These are phyloP conservation scores for Amauroascus niger DNA, from an alignment of 2,329 filamentous ascomycete species.

Conservation along the genomic window DNA sequence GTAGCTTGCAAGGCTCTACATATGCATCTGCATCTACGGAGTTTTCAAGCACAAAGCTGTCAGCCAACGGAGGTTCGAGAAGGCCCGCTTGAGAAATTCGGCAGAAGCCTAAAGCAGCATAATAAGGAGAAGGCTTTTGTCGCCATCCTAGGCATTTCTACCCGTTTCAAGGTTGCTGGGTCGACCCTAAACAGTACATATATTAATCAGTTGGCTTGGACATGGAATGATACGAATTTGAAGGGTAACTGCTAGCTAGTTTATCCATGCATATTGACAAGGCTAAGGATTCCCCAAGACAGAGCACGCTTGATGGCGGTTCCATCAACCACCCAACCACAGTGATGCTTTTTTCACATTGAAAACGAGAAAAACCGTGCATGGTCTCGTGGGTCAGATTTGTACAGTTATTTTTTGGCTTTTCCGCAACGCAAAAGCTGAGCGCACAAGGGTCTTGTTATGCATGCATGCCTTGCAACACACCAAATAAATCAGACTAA, in stretches of 20 bases:
- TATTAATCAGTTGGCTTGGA: not conserved
- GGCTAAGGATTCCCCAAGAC: not conserved
- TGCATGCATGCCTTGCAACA: not conserved
- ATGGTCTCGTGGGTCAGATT: not conserved
- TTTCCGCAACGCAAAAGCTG: not conserved
- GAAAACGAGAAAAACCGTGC: not conserved
- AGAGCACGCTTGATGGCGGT: not conserved
- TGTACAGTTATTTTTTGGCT: not conserved
- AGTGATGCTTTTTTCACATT: too few species aligned
- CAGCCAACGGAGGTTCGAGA: not conserved
- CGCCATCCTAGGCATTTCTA: not conserved
- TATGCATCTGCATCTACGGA: not conserved
- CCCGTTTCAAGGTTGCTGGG: slow-evolving; percentile 1
- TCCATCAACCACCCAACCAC: not conserved
- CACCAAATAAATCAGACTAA: not conserved
- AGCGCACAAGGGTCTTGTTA: not conserved
- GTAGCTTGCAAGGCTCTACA: too few species aligned
- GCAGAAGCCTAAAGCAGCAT: slow-evolving; percentile 20
- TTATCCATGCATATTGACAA: not conserved
- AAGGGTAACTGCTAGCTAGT: too few species aligned
- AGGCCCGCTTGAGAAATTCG: not conserved
- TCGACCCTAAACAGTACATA: not conserved
- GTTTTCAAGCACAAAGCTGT: not conserved
- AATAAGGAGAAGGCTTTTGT: not conserved
- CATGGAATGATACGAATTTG: not conserved